Evolutionary conservation across 495 filamentous ascomycete genomes (phyloP).

Genomic region (Thermochaetoides thermophila): DNA sequence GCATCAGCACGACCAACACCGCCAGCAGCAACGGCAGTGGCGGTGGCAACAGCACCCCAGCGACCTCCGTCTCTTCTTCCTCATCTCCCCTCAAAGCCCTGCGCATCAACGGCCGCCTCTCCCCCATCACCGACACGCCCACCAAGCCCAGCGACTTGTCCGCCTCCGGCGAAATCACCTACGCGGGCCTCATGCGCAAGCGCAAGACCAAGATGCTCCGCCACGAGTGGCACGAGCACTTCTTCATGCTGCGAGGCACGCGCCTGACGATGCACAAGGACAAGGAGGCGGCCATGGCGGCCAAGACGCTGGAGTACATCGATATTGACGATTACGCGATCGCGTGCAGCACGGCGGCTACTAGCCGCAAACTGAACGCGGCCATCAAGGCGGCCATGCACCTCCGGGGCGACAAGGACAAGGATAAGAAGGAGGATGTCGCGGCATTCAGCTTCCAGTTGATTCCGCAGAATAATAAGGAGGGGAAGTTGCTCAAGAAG

Average conservation of each 20-base stretch:
- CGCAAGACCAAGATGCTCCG: conserved; percentile 76
- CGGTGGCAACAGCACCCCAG: no score
- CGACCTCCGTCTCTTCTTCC: no score
- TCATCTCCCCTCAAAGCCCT: conserved; percentile 10
- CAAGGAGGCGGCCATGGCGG: conserved; percentile 30
- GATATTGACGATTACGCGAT: conserved; percentile 94
- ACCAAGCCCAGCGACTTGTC: conserved; percentile 23
- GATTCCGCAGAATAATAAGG: conserved; percentile 53
- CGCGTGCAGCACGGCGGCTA: conserved; percentile 63
- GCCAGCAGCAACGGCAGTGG: neutral
- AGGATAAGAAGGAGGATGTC: conserved; percentile 29
- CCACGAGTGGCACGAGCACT: conserved; percentile 86
- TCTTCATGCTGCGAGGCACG: conserved; percentile 76
- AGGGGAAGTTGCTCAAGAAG: conserved; percentile 29
- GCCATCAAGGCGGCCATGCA: conserved; percentile 80
- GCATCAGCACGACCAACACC: conserved; percentile 26
- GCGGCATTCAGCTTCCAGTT: conserved; percentile 83
- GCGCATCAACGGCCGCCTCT: conserved; percentile 39
- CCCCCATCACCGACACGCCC: conserved; percentile 14
- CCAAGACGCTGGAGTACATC: conserved; percentile 61
- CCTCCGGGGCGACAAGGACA: conserved; percentile 40
- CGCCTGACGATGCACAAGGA: conserved; percentile 70
- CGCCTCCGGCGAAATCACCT: conserved; percentile 36
- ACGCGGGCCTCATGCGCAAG: conserved; percentile 88
- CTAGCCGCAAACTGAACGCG: conserved; percentile 63